phyloP scores from a whole-genome alignment of 2,329 filamentous ascomycete genomes.

The Trichophyton simii region DNA sequence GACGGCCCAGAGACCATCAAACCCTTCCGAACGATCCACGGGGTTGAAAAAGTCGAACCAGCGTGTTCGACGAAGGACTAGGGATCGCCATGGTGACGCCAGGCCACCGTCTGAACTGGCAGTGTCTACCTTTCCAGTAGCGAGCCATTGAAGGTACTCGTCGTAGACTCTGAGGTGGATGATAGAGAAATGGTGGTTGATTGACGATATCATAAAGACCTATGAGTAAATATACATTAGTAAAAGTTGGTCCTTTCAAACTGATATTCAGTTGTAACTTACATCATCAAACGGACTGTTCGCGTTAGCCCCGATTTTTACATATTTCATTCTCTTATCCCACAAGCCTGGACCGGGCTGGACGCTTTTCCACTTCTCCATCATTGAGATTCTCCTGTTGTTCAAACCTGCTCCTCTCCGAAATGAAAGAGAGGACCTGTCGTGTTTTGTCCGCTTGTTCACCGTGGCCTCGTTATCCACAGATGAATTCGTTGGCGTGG shows the following conservation, averaged over 20 bases:
- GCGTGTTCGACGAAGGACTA: constrained; percentile 41
- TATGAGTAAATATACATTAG: constrained; percentile 17
- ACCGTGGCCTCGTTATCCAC: constrained; percentile 15
- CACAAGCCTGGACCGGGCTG: constrained; percentile 40
- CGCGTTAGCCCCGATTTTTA: constrained; percentile 43
- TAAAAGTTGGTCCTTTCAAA: not conserved
- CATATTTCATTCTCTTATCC: constrained; percentile 45
- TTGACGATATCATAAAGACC: constrained; percentile 49
- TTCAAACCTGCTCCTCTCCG: constrained; percentile 23
- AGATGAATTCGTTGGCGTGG: not conserved
- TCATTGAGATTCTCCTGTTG: constrained; percentile 32
- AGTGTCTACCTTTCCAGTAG: constrained; percentile 29
- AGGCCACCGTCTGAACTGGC: constrained; percentile 12
- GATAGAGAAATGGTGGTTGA: constrained; percentile 51
- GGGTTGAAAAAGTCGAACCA: constrained; percentile 49
- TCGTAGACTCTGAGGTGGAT: constrained; percentile 46
- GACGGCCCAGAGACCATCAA: constrained; percentile 46
- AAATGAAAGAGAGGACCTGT: constrained; percentile 22
- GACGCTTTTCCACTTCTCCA: constrained; percentile 42
- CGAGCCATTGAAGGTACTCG: constrained; percentile 44
- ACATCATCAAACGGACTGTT: constrained; percentile 43
- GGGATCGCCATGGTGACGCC: constrained; percentile 37
- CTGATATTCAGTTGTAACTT: constrained; percentile 18
- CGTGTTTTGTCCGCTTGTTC: constrained; percentile 29
- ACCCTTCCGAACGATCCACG: constrained; percentile 43